Percentiles rank a stretch among this genome's conserved stretches.
Evolutionary conservation across 1,284 basidiomycete genomes (phyloP).

Genomic region (Fomitopsis schrenkii): DNA sequence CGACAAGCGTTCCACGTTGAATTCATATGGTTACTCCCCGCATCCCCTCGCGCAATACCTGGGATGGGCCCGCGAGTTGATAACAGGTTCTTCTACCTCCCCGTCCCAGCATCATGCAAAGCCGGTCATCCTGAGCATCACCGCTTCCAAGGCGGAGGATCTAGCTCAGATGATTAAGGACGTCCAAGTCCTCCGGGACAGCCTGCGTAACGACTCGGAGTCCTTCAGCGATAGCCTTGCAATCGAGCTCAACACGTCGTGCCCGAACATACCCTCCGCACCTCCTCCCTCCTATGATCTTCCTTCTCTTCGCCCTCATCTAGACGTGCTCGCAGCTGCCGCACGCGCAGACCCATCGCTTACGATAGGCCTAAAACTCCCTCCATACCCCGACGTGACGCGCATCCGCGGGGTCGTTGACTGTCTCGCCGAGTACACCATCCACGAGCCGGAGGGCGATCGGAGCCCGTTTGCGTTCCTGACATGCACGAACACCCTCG

Average conservation of each 20-base stretch:
- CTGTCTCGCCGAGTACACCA: constrained; percentile 33
- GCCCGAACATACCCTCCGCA: constrained; percentile 66
- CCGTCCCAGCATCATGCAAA: constrained; percentile 33
- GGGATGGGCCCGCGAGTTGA: constrained; percentile 52
- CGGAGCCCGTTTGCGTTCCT: constrained; percentile 34
- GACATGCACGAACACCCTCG: constrained; percentile 77
- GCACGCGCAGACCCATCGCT: constrained; percentile 48
- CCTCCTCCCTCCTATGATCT: constrained; percentile 67
- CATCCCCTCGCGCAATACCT: constrained; percentile 62
- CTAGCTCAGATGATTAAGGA: constrained; percentile 51
- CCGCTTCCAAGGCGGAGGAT: constrained; percentile 47
- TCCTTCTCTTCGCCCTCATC: constrained; percentile 38
- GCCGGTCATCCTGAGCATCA: constrained; percentile 75
- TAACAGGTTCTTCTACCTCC: constrained; percentile 27
- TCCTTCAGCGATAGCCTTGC: constrained; percentile 28
- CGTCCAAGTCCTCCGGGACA: constrained; percentile 54
- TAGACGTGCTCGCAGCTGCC: constrained; percentile 47
- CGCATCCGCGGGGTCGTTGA: constrained; percentile 58
- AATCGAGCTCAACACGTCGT: constrained; percentile 77
- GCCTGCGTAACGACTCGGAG: constrained; percentile 25
- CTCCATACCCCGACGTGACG: constrained; percentile 65
- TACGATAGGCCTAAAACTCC: constrained; percentile 73
- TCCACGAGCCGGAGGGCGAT: constrained; percentile 46
- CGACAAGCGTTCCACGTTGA: constrained; percentile 52
- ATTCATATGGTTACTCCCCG: constrained; percentile 81